A percentile compares a stretch with the other conserved stretches of the same genome.
These are phyloP conservation scores for Mytilinidion resinicola DNA, from an alignment of 495 filamentous ascomycete genomes.

Conservation along the genomic window DNA sequence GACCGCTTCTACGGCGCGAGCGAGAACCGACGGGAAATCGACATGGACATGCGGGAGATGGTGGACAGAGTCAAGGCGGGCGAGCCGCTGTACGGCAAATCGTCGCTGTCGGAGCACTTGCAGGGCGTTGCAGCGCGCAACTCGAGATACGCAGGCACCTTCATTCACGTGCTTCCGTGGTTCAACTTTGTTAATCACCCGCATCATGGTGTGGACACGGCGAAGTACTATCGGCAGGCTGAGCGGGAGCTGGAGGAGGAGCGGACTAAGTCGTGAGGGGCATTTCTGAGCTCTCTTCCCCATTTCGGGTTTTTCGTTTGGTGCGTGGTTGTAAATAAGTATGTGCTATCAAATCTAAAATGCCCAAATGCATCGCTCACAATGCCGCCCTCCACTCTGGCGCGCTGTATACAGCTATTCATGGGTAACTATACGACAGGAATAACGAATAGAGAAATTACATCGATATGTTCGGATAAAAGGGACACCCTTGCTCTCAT, in stretches of 20 bases:
- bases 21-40: constrained; percentile 84
- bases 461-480: neutral
- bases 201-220: constrained; percentile 92
- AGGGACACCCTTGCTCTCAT: neutral
- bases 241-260: constrained; percentile 88
- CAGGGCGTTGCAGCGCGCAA: constrained; percentile 91
- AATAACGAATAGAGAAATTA: too few relatives aligned
- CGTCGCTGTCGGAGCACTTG: constrained; percentile 70
- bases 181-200: constrained; percentile 97
- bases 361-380: too few relatives aligned
- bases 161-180: constrained; percentile 80
- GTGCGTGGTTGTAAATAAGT: too few relatives aligned
- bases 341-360: too few relatives aligned
- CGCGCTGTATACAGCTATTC: too few relatives aligned
- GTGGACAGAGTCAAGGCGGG: constrained; percentile 87
- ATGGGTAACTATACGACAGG: too few relatives aligned
- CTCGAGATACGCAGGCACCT: constrained; percentile 80
- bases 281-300: too few relatives aligned
- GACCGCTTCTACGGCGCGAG: constrained; percentile 85
- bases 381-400: too few relatives aligned
- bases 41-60: constrained; percentile 98
- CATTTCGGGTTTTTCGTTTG: too few relatives aligned
- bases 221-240: constrained; percentile 96
- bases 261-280: constrained; percentile 6
- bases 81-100: constrained; percentile 83